phyloP scores from a whole-genome alignment of 2,329 filamentous ascomycete genomes.

The Penicillium sp. region DNA sequence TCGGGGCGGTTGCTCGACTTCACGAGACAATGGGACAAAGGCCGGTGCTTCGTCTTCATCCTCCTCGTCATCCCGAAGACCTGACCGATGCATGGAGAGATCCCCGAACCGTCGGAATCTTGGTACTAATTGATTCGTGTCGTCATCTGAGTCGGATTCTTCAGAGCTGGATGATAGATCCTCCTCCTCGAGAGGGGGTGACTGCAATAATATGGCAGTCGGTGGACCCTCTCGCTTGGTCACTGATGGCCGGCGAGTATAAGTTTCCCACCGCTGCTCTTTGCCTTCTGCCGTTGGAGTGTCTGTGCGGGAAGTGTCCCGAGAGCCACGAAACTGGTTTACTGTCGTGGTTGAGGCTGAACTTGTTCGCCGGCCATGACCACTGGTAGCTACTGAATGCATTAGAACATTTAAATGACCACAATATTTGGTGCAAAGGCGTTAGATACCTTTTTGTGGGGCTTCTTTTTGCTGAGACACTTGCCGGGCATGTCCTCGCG shows the following conservation, averaged over 20 bases:
- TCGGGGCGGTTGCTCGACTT: slow-evolving; percentile 13
- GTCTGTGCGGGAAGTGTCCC: slow-evolving; percentile 24
- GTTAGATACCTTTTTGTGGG: slow-evolving; percentile 25
- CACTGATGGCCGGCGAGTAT: slow-evolving; percentile 20
- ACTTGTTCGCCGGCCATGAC: slow-evolving; percentile 24
- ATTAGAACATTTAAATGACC: slow-evolving; percentile 1
- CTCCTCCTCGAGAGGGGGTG: slow-evolving; percentile 33
- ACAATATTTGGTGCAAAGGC: background rate
- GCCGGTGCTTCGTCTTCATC: slow-evolving; percentile 45
- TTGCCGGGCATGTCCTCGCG: slow-evolving; percentile 37
- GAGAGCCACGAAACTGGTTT: slow-evolving; percentile 23
- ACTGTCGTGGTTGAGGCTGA: slow-evolving; percentile 28
- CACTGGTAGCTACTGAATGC: slow-evolving; percentile 10
- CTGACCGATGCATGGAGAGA: slow-evolving; percentile 34
- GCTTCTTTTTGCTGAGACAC: slow-evolving; percentile 35
- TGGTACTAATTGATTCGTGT: slow-evolving; percentile 19
- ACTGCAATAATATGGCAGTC: slow-evolving; percentile 21
- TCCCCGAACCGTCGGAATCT: slow-evolving; percentile 37
- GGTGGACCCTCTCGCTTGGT: slow-evolving; percentile 24
- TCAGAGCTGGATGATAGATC: slow-evolving; percentile 29
- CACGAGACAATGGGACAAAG: slow-evolving; percentile 40
- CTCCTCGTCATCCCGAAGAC: slow-evolving; percentile 35
- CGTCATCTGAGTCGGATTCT: slow-evolving; percentile 30
- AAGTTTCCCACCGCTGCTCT: slow-evolving; percentile 22
- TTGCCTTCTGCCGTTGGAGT: slow-evolving; percentile 22